phyloP scores from a whole-genome alignment of 352 stramenopile species.

The Aphanomyces euteiches region DNA sequence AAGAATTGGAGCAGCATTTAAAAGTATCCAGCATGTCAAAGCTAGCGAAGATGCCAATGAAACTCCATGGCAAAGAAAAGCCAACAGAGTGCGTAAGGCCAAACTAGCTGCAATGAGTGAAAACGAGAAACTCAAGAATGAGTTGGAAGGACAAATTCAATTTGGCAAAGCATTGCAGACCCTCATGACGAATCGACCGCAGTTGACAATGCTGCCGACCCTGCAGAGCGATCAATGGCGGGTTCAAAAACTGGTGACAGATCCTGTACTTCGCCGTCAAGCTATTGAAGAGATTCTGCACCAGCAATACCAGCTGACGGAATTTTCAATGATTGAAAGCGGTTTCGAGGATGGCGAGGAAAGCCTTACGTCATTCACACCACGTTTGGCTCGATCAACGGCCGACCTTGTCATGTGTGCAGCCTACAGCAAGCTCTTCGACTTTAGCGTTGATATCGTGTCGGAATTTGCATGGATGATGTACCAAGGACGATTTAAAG shows the following conservation, averaged over 20 bases:
- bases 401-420: slow-evolving; percentile 4
- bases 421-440: slow-evolving; percentile 12
- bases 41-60: background rate
- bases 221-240: slow-evolving; percentile 25
- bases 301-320: slow-evolving; percentile 11
- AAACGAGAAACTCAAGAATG: slow-evolving; percentile 16
- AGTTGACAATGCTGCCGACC: slow-evolving; percentile 16
- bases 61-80: slow-evolving; percentile 23
- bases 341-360: background rate
- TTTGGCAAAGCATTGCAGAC: slow-evolving; percentile 24
- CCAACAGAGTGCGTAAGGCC: slow-evolving; percentile 11
- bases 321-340: background rate
- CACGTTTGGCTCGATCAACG: background rate
- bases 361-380: slow-evolving; percentile 4
- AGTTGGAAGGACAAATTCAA: slow-evolving; percentile 22
- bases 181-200: slow-evolving; percentile 21
- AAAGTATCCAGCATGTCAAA: slow-evolving; percentile 18
- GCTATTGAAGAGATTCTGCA: slow-evolving; percentile 10
- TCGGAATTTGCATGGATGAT: slow-evolving; percentile 16
- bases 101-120: slow-evolving; percentile 20
- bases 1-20: slow-evolving; percentile 25
- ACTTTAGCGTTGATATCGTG: slow-evolving; percentile 4
- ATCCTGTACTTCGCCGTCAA: slow-evolving; percentile 15
- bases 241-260: slow-evolving; percentile 9
- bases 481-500: background rate